Evolutionary conservation across 345 rosid species (phyloP).

Genomic region (Eucalyptus cloeziana): DNA sequence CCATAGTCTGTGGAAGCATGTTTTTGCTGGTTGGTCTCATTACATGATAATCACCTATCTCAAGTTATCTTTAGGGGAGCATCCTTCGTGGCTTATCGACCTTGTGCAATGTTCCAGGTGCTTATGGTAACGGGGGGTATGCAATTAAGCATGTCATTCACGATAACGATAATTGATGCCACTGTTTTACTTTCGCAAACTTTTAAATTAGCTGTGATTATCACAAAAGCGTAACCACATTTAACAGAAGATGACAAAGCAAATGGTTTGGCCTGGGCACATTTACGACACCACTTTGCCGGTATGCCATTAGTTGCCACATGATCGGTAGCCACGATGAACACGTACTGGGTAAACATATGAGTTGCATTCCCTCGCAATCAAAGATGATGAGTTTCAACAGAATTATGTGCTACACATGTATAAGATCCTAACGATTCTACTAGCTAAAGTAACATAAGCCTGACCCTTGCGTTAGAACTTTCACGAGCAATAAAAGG

Average conservation of each 20-base stretch:
- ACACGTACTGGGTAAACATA: not conserved
- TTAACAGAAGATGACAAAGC: not conserved
- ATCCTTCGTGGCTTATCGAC: not conserved
- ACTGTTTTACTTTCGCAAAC: not conserved
- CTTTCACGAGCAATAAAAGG: not conserved
- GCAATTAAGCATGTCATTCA: not conserved
- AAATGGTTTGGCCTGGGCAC: not conserved
- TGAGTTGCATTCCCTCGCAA: not conserved
- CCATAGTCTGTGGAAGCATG: not conserved
- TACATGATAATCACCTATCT: not conserved
- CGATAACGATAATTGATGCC: not conserved
- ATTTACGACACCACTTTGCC: not conserved
- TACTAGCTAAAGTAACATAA: not conserved
- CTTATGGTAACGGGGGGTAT: not conserved
- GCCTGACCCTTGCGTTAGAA: not conserved
- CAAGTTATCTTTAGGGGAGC: not conserved
- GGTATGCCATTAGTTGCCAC: not conserved
- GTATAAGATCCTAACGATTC: not conserved
- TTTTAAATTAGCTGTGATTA: not conserved
- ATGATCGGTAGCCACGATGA: not conserved
- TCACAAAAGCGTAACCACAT: not conserved
- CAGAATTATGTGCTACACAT: not conserved
- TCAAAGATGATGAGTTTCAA: not conserved
- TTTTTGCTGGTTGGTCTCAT: not conserved
- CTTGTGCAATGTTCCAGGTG: not conserved